Evolutionary conservation across 192 early-diverging fungal genomes (phyloP).

Genomic region (Cetraspora pellucida): DNA sequence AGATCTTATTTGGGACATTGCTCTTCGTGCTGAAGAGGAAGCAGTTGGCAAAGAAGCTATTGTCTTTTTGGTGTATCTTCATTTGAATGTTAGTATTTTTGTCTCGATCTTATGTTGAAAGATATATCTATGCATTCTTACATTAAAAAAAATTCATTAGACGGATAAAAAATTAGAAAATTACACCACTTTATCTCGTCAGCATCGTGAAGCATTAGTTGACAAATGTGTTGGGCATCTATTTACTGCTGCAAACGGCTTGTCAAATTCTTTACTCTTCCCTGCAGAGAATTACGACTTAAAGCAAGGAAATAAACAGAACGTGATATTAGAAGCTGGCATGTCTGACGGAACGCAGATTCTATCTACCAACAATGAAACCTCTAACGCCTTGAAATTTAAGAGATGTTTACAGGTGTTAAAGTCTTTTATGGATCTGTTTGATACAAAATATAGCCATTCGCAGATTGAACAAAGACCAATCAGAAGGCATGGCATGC

Average conservation of each 20-base stretch:
- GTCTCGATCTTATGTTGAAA: not conserved
- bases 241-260: slow-evolving; percentile 35
- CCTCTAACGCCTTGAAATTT: slow-evolving; percentile 40
- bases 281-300: not conserved
- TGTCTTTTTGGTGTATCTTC: slow-evolving; percentile 38
- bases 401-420: slow-evolving; percentile 50
- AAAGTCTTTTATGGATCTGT: slow-evolving; percentile 43
- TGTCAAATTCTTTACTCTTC: slow-evolving; percentile 2
- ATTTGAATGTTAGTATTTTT: slow-evolving; percentile 35
- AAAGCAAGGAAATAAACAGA: not conserved
- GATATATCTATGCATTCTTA: not conserved
- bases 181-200: slow-evolving; percentile 12
- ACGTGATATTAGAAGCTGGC: slow-evolving; percentile 21
- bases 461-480: slow-evolving; percentile 29
- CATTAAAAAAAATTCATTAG: slow-evolving; percentile 22
- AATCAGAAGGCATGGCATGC: slow-evolving; percentile 39
- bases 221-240: slow-evolving; percentile 48
- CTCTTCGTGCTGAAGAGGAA: slow-evolving; percentile 40
- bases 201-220: slow-evolving; percentile 46
- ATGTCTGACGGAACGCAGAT: not conserved
- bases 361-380: not conserved
- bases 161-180: slow-evolving; percentile 37
- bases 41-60: slow-evolving; percentile 44
- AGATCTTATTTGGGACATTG: slow-evolving; percentile 52
- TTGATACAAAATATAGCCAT: slow-evolving; percentile 33